Evolutionary conservation across 2,329 filamentous ascomycete species (phyloP).

Genomic region (Phialophora macrospora): DNA sequence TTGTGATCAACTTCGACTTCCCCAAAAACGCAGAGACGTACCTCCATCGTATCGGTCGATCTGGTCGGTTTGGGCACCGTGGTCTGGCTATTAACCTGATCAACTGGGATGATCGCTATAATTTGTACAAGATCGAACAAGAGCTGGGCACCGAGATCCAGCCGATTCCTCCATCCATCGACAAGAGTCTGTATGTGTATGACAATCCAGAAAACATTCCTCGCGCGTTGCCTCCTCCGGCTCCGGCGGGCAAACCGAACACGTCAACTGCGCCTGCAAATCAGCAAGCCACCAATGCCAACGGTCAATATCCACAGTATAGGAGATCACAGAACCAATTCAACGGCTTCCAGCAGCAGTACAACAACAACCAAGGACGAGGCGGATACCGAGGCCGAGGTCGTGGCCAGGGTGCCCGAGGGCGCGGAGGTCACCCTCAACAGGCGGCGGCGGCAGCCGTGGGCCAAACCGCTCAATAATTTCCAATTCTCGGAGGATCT

Average conservation of each 20-base stretch:
- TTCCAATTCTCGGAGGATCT: constrained; percentile 16
- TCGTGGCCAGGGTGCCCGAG: constrained; percentile 50
- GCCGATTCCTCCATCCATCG: constrained; percentile 90
- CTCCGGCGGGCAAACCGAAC: constrained; percentile 36
- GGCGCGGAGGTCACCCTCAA: constrained; percentile 35
- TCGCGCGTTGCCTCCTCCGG: constrained; percentile 63
- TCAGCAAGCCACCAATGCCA: constrained; percentile 14
- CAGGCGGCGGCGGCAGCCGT: constrained; percentile 21
- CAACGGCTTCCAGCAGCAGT: constrained; percentile 38
- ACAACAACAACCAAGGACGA: constrained; percentile 41
- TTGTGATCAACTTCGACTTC: constrained; percentile 99
- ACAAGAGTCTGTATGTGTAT: constrained; percentile 98
- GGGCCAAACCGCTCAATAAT: constrained; percentile 32
- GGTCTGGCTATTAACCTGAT: constrained; percentile 98
- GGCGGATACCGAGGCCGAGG: constrained; percentile 52
- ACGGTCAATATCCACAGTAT: constrained; percentile 30
- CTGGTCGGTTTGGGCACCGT: constrained; percentile 93
- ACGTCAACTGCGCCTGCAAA: constrained; percentile 4
- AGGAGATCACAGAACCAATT: constrained; percentile 30
- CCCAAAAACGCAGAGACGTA: constrained; percentile 99
- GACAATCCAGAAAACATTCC: constrained; percentile 95
- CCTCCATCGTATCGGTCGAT: constrained; percentile 96
- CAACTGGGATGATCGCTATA: constrained; percentile 99
- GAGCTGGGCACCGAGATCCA: constrained; percentile 97
- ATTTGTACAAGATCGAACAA: constrained; percentile 97